A percentile compares a stretch with the other conserved stretches of the same genome.
Evolutionary conservation across 208 protist species (phyloP).

Genomic region (Trypanosoma avium): DNA sequence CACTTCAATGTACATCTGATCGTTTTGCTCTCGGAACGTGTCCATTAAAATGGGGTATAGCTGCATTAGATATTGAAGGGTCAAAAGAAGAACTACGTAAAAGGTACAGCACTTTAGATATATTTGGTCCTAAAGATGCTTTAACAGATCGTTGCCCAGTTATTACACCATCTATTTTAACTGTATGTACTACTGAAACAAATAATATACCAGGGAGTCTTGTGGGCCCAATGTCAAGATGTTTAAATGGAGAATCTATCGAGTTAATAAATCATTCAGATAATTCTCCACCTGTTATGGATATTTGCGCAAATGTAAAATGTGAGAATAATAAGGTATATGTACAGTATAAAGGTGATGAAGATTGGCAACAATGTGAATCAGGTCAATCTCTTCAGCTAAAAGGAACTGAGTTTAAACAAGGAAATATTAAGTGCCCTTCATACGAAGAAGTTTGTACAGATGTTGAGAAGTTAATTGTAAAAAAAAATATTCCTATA

Average conservation of each 20-base stretch:
- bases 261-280: background rate
- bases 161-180: background rate
- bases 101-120: too few relatives aligned
- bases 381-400: background rate
- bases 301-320: conserved; percentile 3
- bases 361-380: background rate
- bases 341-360: conserved; percentile 2
- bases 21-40: background rate
- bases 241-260: background rate
- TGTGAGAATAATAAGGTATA: background rate
- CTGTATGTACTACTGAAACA: background rate
- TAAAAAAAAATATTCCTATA: too few relatives aligned
- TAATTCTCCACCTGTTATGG: background rate
- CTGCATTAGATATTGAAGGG: conserved; percentile 10
- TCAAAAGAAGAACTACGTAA: too few relatives aligned
- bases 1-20: conserved; percentile 30
- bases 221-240: background rate
- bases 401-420: background rate
- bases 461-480: too few relatives aligned
- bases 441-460: conserved; percentile 1
- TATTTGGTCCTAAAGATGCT: background rate
- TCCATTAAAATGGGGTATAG: background rate
- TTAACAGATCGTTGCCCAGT: background rate
- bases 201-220: background rate
- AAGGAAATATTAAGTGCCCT: conserved; percentile 1